Evolutionary conservation across 1,284 basidiomycete genomes (phyloP), one percentile per base, ranked within the genome.

Genomic region (Leccinum subrobustum): DNA sequence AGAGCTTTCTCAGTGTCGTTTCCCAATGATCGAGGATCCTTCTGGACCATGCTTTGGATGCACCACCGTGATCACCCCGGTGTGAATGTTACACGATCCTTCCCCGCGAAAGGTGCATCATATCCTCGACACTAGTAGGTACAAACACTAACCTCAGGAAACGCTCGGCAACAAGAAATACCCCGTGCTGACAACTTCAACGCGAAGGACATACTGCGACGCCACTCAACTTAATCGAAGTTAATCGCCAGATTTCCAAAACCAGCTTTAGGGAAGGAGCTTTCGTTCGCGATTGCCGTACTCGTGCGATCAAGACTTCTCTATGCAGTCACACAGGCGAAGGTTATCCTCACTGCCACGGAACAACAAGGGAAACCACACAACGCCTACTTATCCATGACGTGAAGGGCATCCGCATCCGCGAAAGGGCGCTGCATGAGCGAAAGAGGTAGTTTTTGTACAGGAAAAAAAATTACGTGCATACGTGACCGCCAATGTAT

Each of bases 361-460:
- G 25, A 47, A 59, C 66, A 48, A 58, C 44, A 53, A 63, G 35
- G 70, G 67, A 61, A 71, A 57, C 9, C n/a, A 20, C n/a, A 44
- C 48, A 12, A 57, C 69, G 67, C 67, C 70, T 44, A 69, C 67
- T 69, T 72, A 71, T 70, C 63, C 57, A 31, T 69, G 54, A 56
- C 69, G 69, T 72, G 58, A 72, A 55, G 29, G 4, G 1, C 16
- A 4, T 33, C 50, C 42, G 18, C 42, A 47, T 42, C 50, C 54
- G 55, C 29, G 20, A 37, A 27, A 39, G 29, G 57, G 33, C 51
- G 50, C 11, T 18, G 29, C 51, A 42, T n/a, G 27, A 52, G 47
- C 33, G 6, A 55, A 68, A 54, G 53, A 44, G 57, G 52, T 20
- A 14, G 2, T 4, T 11, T 33, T 20, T 25, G 6, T n/a, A 44